A percentile compares a stretch with the other conserved stretches of the same genome.
Evolutionary conservation across 768 basidiomycete genomes (phyloP).

Genomic region (Saitozyma sp.): DNA sequence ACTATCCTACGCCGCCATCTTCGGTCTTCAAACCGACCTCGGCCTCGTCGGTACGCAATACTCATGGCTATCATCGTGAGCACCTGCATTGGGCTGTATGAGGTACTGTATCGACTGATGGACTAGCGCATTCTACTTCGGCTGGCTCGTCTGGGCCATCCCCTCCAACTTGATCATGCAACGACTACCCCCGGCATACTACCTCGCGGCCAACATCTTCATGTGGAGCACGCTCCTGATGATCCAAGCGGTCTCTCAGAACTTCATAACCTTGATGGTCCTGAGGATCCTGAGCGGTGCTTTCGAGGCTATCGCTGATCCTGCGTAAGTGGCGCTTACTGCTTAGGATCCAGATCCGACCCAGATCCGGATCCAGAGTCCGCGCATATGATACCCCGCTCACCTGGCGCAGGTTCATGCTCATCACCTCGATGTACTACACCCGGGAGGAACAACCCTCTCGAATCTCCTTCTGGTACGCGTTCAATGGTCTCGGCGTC

Average conservation of each 20-base stretch:
- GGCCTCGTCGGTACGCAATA: slow-evolving; percentile 52
- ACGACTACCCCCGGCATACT: slow-evolving; percentile 53
- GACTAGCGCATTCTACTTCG: slow-evolving; percentile 14
- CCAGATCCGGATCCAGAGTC: slow-evolving; percentile 34
- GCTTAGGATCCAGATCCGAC: slow-evolving; percentile 55
- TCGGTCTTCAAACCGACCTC: slow-evolving; percentile 52
- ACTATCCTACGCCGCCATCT: slow-evolving; percentile 48
- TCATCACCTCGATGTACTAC: slow-evolving; percentile 55
- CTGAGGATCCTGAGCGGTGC: slow-evolving; percentile 56
- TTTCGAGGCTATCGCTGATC: slow-evolving; percentile 55
- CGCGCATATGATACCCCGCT: no score
- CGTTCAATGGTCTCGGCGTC: slow-evolving; percentile 56
- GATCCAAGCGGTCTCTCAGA: slow-evolving; percentile 54
- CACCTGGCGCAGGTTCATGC: slow-evolving; percentile 38
- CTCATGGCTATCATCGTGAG: slow-evolving; percentile 42
- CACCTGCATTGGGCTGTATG: no score
- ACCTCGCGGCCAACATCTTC: slow-evolving; percentile 55
- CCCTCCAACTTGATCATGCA: slow-evolving; percentile 57
- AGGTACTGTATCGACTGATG: no score
- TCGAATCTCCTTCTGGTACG: slow-evolving; percentile 54
- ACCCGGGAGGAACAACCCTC: slow-evolving; percentile 55
- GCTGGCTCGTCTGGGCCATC: slow-evolving; percentile 56
- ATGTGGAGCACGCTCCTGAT: slow-evolving; percentile 55
- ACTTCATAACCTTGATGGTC: slow-evolving; percentile 53
- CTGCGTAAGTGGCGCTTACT: slow-evolving; percentile 37